Base-by-base conservation (phyloP, 805 yeast species). In the Suhomyces pyralidae region DNA sequence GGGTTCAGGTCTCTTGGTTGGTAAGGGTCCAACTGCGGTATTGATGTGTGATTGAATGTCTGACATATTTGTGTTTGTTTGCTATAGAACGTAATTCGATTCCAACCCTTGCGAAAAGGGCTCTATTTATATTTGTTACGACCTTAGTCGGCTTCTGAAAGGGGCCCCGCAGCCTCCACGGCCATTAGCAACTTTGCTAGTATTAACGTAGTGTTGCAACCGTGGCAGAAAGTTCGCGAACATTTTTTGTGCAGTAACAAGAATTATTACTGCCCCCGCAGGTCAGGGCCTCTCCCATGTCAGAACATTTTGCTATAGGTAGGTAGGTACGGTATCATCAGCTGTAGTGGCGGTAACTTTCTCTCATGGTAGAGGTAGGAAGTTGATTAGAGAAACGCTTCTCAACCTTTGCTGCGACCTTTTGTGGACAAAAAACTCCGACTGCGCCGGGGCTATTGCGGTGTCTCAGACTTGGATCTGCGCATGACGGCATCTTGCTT, bases 1-100 rank as follows among this genome's bases (percentile, higher is more conserved):
- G 38, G 82, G 68, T 55, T 70, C 65, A 47, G 91, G 91, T 14
- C 74, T 72, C 47, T 78, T 73, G 50, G 71, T 70, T 19, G 90
- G 90, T 19, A 83, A 70, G 7, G 78, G 67, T 80, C 82, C 75
- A 80, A 83, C 55, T 6, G 56, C 61, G 22, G 62, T 63, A 52
- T 70, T 69, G 47, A 66, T 56, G 47, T 53, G 46, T 15, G 70
- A 64, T 12, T 19, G 24, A 28, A 48, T 36, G 22, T 40, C 43
- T 15, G 47, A 24, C 47, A 45, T 45, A 32, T 28, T 40, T 40
- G 36, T 32, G 8, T n/a, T 32, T 12, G 17, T 32, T 32, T 10
- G 3, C 36, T 32, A 32, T 3, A n/a, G 36, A 14, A 5, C 32
- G 6, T 4, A 32, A 32, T 14, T 32, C 17, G 17, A 7, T 26